Evolutionary conservation across 2,329 filamentous ascomycete species (phyloP), one percentile per base, ranked within the genome.

Genomic region (Calonectria multiphialidica): DNA sequence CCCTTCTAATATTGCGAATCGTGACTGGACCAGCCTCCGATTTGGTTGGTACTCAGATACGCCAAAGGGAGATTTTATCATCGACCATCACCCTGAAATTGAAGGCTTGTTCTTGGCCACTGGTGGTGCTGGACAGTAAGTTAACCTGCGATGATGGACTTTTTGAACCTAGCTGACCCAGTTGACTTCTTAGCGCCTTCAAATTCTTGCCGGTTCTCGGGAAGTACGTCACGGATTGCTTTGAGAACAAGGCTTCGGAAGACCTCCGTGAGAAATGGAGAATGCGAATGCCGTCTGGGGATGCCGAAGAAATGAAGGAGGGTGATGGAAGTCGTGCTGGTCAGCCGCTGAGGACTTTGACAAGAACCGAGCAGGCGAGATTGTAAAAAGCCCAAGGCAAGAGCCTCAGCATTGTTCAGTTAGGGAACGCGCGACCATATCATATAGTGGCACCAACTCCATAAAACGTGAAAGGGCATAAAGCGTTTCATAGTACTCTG

Each of bases 1-100:
- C 3, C 90, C 91, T 0, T 83, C 40, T 44, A 16, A 85, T 12
- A 85, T 92, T 68, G 86, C 83, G 1, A 84, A 88, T 1, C 82
- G 89, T 6, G 84, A 85, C 0, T 92, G 91, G 82, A 79, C 83
- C 10, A 82, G 84, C 12, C 87, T 86, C 7, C 83, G 90, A 9
- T 81, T 93, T 49, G 93, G 91, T 75, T 93, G 91, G 90, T 93
- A 93, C 76, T 90, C 88, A 4, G 91, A 93, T 82, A 93, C 91
- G 71, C 90, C 90, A 0, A 86, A 86, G 18, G 90, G 90, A 1
- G 88, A 93, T 74, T 93, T 92, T 78, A 85, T 93, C 61, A 86
- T 92, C 28, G 87, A 88, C 23, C 85, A 88, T 68, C 90, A 92
- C 71, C 90, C 90, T 0, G 76, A 81, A 1, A 82, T 87, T 12